These are phyloP conservation scores for Suzukiozyma palmioleophila DNA, from an alignment of 1,139 yeast genomes.

Conservation along the genomic window DNA sequence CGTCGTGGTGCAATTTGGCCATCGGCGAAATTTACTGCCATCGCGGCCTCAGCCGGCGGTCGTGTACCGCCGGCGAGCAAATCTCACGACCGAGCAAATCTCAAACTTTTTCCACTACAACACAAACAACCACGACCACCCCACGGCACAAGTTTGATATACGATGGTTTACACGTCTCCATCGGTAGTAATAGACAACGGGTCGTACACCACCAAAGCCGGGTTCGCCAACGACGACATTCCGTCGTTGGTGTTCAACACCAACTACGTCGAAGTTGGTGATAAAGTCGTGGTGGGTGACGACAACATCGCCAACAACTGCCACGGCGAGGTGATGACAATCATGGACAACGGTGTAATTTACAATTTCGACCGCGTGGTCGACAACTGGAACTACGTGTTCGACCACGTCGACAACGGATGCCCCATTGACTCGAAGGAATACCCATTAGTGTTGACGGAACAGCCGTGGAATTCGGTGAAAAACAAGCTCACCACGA, in stretches of 20 bases:
- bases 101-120: too few relatives aligned
- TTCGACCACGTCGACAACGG: conserved; percentile 46
- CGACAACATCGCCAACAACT: conserved; percentile 39
- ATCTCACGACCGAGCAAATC: too few relatives aligned
- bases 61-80: too few relatives aligned
- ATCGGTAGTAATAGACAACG: conserved; percentile 67
- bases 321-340: conserved; percentile 54
- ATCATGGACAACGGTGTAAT: conserved; percentile 61
- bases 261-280: conserved; percentile 41
- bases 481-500: conserved; percentile 46
- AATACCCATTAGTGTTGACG: conserved; percentile 61
- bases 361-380: conserved; percentile 61
- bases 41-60: too few relatives aligned
- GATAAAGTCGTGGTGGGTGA: conserved; percentile 44
- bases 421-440: conserved; percentile 42
- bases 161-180: conserved; percentile 39
- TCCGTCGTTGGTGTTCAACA: conserved; percentile 56
- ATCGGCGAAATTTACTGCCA: too few relatives aligned
- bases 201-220: conserved; percentile 61
- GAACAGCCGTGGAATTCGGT: conserved; percentile 61
- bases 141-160: too few relatives aligned
- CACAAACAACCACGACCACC: too few relatives aligned
- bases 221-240: conserved; percentile 65
- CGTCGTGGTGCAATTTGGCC: too few relatives aligned
- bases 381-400: conserved; percentile 56